Conservation (phyloP, 2,329 filamentous ascomycete species). For the Phialophora verrucosa region DNA sequence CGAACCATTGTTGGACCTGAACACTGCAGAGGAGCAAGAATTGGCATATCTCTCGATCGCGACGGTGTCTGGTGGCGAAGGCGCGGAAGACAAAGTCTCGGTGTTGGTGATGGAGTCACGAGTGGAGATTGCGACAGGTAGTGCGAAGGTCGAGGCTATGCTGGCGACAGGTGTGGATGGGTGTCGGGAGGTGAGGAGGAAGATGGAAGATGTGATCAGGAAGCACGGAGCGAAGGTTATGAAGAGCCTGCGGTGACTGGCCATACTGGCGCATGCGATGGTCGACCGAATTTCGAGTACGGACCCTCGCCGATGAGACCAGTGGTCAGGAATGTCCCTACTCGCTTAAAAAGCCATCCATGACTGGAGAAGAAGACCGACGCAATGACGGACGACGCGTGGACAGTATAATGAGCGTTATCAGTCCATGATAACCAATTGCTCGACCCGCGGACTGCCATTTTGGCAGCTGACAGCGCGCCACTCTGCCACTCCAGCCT, state of each 20-base stretch:
- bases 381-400: too few species aligned
- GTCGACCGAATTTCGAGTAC: not conserved
- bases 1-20: conserved; percentile 53
- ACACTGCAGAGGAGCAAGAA: conserved; percentile 66
- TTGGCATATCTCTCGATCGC: conserved; percentile 86
- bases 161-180: conserved; percentile 89
- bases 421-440: not conserved
- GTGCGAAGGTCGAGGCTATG: conserved; percentile 80
- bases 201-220: conserved; percentile 76
- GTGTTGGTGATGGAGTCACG: conserved; percentile 86
- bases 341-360: not conserved
- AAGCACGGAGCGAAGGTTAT: conserved; percentile 37
- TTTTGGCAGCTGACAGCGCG: not conserved
- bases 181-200: conserved; percentile 80
- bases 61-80: conserved; percentile 74
- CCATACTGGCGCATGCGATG: not conserved
- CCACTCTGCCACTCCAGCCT: not conserved
- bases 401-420: not conserved
- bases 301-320: not conserved
- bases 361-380: not conserved
- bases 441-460: not conserved
- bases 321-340: not conserved
- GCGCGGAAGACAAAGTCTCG: conserved; percentile 64
- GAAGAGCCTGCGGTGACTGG: conserved; percentile 30
- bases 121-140: conserved; percentile 68